These are phyloP conservation scores for Leccinellum rugosiceps DNA, from an alignment of 768 basidiomycete species.

Conservation along the genomic window DNA sequence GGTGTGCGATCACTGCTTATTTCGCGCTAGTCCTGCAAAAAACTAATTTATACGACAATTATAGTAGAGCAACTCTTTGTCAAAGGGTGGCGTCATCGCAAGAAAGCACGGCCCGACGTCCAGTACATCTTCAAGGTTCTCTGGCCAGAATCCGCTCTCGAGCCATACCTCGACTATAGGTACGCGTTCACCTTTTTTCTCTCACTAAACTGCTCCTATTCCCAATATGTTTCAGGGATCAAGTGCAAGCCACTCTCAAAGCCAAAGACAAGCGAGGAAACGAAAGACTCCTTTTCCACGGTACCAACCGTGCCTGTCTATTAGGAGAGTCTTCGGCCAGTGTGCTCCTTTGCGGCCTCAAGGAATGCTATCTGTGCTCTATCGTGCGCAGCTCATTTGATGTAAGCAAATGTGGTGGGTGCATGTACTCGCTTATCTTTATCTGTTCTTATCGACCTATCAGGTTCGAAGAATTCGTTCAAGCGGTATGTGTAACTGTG, in stretches of 20 bases:
- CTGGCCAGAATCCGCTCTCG: conserved; percentile 41
- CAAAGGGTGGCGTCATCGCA: conserved; percentile 55
- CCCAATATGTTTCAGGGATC: conserved; percentile 15
- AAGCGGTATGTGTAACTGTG: conserved; percentile 34
- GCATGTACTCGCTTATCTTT: not conserved
- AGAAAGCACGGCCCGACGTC: conserved; percentile 48
- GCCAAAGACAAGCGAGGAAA: conserved; percentile 36
- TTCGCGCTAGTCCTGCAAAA: not conserved
- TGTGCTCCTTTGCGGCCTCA: conserved; percentile 45
- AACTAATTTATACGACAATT: not conserved
- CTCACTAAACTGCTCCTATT: conserved; percentile 14
- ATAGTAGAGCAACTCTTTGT: conserved; percentile 50
- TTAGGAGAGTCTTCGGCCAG: conserved; percentile 51
- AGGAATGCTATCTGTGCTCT: conserved; percentile 53
- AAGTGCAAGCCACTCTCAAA: conserved; percentile 26
- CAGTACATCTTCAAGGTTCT: conserved; percentile 52
- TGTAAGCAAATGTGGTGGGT: conserved; percentile 53
- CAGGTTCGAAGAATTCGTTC: conserved; percentile 56
- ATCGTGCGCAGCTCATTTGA: conserved; percentile 61
- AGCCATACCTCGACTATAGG: conserved; percentile 48
- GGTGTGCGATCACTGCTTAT: conserved; percentile 33
- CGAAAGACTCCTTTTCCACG: conserved; percentile 65
- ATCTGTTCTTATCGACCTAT: conserved; percentile 9
- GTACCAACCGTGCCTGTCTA: conserved; percentile 57
- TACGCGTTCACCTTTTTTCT: conserved; percentile 24